These are phyloP conservation scores for Talaromyces stipitatus DNA, from an alignment of 495 filamentous ascomycete genomes.

Conservation along the genomic window DNA sequence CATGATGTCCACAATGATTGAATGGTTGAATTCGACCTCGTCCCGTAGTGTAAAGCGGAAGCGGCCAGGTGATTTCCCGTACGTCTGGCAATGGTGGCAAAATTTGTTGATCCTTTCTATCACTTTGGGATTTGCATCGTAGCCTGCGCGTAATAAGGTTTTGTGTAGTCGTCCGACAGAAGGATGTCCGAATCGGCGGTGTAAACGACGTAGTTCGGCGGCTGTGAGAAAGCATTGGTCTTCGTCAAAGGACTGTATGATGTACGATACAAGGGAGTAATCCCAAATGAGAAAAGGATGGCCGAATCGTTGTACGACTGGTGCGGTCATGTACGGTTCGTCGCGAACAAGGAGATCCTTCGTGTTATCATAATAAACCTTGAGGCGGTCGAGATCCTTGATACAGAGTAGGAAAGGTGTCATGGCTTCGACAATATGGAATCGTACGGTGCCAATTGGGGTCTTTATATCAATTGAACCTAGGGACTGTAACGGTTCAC, in stretches of 20 bases:
- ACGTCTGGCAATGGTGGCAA: background rate
- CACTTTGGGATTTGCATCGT: background rate
- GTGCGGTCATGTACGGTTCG: background rate
- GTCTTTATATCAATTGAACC: background rate
- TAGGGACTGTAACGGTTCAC: background rate
- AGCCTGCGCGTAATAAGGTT: background rate
- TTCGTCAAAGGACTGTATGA: background rate
- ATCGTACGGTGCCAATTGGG: background rate
- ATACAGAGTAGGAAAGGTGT: background rate
- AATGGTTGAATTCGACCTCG: background rate
- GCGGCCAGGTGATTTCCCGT: background rate
- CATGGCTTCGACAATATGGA: background rate
- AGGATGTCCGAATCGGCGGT: background rate
- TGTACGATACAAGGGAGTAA: background rate
- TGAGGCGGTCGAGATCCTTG: background rate
- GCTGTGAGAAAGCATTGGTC: background rate
- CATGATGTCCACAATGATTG: background rate
- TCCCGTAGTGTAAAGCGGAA: background rate
- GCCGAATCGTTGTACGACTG: background rate
- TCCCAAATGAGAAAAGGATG: background rate
- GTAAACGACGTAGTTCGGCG: background rate
- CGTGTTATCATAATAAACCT: background rate
- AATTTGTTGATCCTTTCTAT: background rate
- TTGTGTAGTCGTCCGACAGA: background rate
- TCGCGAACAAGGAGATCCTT: background rate